Percentiles rank a stretch among this genome's conserved stretches.
phyloP scores from a whole-genome alignment of 768 basidiomycete genomes.

The Lyophyllum atratum region DNA sequence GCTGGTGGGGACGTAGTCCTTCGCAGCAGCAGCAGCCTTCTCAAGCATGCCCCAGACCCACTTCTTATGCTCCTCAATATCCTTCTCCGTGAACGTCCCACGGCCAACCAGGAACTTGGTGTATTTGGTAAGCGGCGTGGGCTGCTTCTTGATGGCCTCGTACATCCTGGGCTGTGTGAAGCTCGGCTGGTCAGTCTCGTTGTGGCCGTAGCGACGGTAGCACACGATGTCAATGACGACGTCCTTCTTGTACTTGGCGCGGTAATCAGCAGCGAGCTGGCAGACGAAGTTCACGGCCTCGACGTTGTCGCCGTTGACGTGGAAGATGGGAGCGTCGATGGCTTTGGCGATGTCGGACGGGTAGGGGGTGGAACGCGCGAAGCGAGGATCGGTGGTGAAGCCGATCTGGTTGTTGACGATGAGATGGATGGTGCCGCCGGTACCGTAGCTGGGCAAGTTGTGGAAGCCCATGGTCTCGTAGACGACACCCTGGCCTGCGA shows the following conservation, averaged over 20 bases:
- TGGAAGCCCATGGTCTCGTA: constrained; percentile 99
- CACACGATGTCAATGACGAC: constrained; percentile 99
- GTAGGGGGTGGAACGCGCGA: constrained; percentile 97
- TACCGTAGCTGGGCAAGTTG: constrained; percentile 92
- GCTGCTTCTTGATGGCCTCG: constrained; percentile 92
- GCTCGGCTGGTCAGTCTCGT: constrained; percentile 97
- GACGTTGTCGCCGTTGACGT: constrained; percentile 98
- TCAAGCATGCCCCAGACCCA: constrained; percentile 99
- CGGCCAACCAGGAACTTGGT: constrained; percentile 88
- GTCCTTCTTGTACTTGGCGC: constrained; percentile 98
- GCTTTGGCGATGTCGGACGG: constrained; percentile 98
- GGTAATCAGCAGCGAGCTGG: constrained; percentile 96
- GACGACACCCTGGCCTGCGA: constrained; percentile 96
- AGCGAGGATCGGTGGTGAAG: constrained; percentile 98
- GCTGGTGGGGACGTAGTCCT: constrained; percentile 92
- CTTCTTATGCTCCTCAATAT: constrained; percentile 97
- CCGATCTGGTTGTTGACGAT: constrained; percentile 99
- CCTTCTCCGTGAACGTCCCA: constrained; percentile 92
- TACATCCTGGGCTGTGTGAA: constrained; percentile 99
- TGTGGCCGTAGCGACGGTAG: constrained; percentile 99
- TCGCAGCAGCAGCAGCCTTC: constrained; percentile 88
- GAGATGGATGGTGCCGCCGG: constrained; percentile 96
- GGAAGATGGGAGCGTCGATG: constrained; percentile 98
- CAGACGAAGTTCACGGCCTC: constrained; percentile 99
- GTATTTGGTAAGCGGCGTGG: constrained; percentile 89